These are phyloP conservation scores for Alternaria sp. DNA, from an alignment of 2,329 filamentous ascomycete genomes.

Conservation along the genomic window DNA sequence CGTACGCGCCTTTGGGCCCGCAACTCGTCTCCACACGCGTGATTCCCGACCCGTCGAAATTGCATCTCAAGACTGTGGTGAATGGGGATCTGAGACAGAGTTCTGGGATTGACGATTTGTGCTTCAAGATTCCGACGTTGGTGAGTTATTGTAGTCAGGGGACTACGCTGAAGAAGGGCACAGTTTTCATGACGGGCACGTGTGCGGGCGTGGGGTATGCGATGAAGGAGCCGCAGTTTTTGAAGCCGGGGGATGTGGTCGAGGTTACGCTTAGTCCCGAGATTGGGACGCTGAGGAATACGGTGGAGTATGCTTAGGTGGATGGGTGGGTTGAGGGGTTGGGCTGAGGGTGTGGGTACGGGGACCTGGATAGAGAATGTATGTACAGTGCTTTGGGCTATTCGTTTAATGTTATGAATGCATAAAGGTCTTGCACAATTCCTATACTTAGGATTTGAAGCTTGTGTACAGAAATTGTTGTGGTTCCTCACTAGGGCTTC, in stretches of 20 bases:
- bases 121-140: slow-evolving; percentile 55
- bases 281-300: slow-evolving; percentile 44
- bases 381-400: background rate
- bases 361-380: background rate
- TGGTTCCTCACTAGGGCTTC: fast-evolving
- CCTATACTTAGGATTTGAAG: background rate
- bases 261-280: slow-evolving; percentile 39
- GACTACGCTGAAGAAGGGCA: slow-evolving; percentile 55
- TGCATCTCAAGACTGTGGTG: slow-evolving; percentile 56
- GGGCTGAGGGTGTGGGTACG: background rate
- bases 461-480: background rate
- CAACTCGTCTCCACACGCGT: slow-evolving; percentile 54
- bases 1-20: slow-evolving; percentile 61
- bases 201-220: slow-evolving; percentile 50
- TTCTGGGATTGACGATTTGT: slow-evolving; percentile 56
- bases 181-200: slow-evolving; percentile 60
- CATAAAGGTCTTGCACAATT: background rate
- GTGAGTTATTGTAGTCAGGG: slow-evolving; percentile 57
- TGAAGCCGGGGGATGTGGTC: slow-evolving; percentile 44
- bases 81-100: slow-evolving; percentile 59
- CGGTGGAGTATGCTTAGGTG: slow-evolving; percentile 36
- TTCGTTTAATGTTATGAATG: background rate
- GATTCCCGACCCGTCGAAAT: slow-evolving; percentile 52
- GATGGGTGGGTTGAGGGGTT: background rate
- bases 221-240: slow-evolving; percentile 47